Base-by-base conservation (phyloP, 371 early-diverging fungal species). In the Lichtheimia hyalospora region DNA sequence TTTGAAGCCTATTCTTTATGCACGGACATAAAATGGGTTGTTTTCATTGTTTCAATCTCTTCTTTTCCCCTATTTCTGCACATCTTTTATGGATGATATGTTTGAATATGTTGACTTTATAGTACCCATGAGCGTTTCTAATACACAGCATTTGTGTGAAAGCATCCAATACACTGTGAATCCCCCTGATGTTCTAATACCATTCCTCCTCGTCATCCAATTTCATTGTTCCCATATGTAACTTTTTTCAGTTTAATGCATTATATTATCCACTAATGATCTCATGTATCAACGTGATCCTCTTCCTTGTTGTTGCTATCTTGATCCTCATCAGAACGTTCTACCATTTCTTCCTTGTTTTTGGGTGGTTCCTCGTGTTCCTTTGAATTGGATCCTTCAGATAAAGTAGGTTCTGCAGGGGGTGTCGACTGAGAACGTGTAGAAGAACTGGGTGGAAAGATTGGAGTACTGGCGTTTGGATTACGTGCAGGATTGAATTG, bases 401-500 rank as follows among this genome's bases (percentile, higher is more conserved):
- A 25, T 42, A n/a, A n/a, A 25, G 16, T 6, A 15, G 7, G 15
- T 51, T 51, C 27, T 20, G 14, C 20, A 39, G 34, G 40, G 23
- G 34, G 34, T 34, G 34, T 34, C 10, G 34, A 34, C 34, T 34
- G 34, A 8, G 34, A 34, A 8, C 34, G 34, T 5, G 16, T n/a
- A 40, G 39, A 5, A 41, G 21, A 16, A 40, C 3, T 18, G 53
- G 51, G 15, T 24, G 13, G 12, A 21, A 27, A 27, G 51, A 51
- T 51, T 14, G 0, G 14, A 21, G 53, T 48, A 25, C 54, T 40
- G 27, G 24, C 56, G 58, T 44, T 43, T 48, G n/a, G 50, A 34
- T 66, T 57, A 13, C 66, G 66, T 15, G 61, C 42, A 6, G 66
- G 66, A 49, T 67, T 67, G 43, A 67, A 67, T 24, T 67, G 54